These are phyloP conservation scores for Rosa rugosa DNA, from an alignment of 306 rosid genomes.

Conservation along the genomic window DNA sequence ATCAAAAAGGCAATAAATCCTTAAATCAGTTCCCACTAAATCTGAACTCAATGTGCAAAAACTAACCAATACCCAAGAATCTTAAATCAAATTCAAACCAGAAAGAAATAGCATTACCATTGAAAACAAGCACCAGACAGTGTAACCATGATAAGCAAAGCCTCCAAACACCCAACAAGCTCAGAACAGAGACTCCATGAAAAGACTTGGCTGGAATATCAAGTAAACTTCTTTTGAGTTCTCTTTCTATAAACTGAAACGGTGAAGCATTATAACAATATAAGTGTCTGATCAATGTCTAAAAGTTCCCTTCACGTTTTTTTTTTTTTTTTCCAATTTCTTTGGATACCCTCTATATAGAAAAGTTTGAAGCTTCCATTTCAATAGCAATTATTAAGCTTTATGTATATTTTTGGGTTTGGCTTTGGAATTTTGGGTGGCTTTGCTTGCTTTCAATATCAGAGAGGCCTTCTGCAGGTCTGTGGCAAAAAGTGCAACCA, in stretches of 20 bases:
- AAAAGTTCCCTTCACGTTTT: background rate
- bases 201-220: background rate
- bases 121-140: conserved; percentile 22
- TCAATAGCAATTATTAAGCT: background rate
- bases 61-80: background rate
- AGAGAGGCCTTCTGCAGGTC: conserved; percentile 23
- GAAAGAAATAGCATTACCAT: conserved; percentile 15
- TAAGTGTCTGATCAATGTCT: background rate
- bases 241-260: background rate
- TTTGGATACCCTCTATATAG: background rate
- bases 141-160: conserved; percentile 16
- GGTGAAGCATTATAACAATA: background rate
- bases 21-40: background rate
- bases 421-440: background rate
- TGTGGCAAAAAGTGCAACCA: conserved; percentile 57
- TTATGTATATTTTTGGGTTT: background rate
- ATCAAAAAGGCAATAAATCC: background rate
- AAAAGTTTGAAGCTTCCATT: background rate
- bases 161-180: conserved; percentile 8
- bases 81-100: conserved; percentile 7
- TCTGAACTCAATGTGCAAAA: background rate
- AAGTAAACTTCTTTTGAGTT: background rate
- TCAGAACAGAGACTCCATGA: background rate
- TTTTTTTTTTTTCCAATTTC: background rate
- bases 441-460: background rate